These are phyloP conservation scores for Tuber borchii DNA, from an alignment of 495 filamentous ascomycete species.

Conservation along the genomic window DNA sequence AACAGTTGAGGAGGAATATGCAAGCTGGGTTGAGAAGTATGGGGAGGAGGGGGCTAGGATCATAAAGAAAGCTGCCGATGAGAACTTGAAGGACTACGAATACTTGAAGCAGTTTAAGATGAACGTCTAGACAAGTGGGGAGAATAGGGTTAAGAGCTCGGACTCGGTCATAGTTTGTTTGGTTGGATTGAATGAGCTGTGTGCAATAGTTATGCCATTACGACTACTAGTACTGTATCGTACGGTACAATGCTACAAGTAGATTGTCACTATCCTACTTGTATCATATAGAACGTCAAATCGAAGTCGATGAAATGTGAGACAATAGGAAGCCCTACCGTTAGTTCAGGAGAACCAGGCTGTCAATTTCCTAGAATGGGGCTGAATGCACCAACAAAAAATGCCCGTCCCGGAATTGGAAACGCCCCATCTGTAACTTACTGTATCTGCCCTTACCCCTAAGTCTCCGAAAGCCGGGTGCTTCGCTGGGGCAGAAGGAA, in stretches of 20 bases:
- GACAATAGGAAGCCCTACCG: background rate
- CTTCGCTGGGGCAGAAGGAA: background rate
- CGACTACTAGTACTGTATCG: background rate
- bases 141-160: background rate
- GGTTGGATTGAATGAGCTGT: background rate
- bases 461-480: background rate
- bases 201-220: background rate
- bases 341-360: background rate
- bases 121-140: slow-evolving; percentile 47
- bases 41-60: slow-evolving; percentile 67
- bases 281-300: background rate
- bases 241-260: background rate
- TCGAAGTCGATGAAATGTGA: background rate
- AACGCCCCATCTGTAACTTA: background rate
- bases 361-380: background rate
- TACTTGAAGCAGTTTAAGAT: slow-evolving; percentile 86
- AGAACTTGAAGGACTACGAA: slow-evolving; percentile 77
- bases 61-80: slow-evolving; percentile 70
- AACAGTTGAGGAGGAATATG: slow-evolving; percentile 63
- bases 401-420: background rate
- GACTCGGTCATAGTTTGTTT: background rate
- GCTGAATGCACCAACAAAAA: background rate
- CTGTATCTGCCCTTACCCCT: background rate
- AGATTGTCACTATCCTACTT: background rate
- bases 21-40: slow-evolving; percentile 75